Base-by-base conservation (phyloP, 441 rosid species). In the Croton setiger region DNA sequence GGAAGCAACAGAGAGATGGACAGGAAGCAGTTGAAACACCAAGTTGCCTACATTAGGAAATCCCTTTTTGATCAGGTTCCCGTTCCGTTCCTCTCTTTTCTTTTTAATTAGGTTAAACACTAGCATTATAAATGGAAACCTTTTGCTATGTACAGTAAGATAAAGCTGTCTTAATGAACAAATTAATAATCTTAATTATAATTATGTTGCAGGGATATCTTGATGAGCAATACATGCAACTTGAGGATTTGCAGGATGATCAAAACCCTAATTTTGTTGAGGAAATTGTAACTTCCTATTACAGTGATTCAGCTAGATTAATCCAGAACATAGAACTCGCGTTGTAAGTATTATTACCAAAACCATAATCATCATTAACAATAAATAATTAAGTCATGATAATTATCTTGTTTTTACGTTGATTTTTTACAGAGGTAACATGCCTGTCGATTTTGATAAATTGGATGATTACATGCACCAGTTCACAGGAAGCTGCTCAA, bases 11-110 rank as follows among this genome's bases (percentile, higher is more conserved):
- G 43, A 27, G 23, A 5, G 23, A 87, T 83, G 89, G 81, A 78
- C 60, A 78, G 67, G 39, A 82, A 71, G 70, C 83, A 77, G 17
- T 63, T 80, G 78, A 84, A 60, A 54, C 74, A 69, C 36, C 85
- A 85, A 36, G 78, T 77, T 52, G 81, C 79, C 68, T 7, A 15
- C 77, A 65, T 64, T 77, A 84, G 87, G 72, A 78, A 72, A 72
- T 82, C 87, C 64, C 86, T 87, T 62, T 87, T 85, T 68, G 90
- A 87, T 76, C 88, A 87, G 89, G 92, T 87, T 79, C n/a, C n/a
- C n/a, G n/a, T n/a, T n/a, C n/a, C n/a, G n/a, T n/a, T n/a, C 27
- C 27, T 4, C 13, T 7, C 10, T 17, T 27, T 27, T 4, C 60
- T 10, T 0, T 3, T 55, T 9, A 15, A 15, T 35, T 2, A 14